A percentile compares a stretch with the other conserved stretches of the same genome.
These are phyloP conservation scores for Microdochium bolleyi DNA, from an alignment of 2,329 filamentous ascomycete species.

Conservation along the genomic window DNA sequence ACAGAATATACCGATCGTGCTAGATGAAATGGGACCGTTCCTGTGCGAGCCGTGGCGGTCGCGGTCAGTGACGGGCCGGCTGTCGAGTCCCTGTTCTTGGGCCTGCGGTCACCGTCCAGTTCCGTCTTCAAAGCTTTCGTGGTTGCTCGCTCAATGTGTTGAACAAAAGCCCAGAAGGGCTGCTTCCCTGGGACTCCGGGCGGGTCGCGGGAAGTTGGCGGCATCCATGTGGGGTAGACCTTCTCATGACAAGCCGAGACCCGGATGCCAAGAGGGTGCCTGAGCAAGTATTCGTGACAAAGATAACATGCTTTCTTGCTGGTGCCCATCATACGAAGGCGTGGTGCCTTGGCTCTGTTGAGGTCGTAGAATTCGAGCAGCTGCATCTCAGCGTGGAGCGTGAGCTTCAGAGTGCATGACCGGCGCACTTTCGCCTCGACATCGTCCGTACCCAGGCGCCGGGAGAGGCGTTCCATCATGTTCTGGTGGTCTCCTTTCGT, in stretches of 20 bases:
- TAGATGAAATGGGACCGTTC: too few species aligned
- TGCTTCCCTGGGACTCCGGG: neutral
- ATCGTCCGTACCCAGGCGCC: conserved; percentile 6
- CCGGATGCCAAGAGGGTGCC: conserved; percentile 12
- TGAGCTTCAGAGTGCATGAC: conserved; percentile 12
- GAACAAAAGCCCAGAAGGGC: neutral
- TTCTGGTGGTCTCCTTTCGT: neutral
- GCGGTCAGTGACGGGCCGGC: conserved; percentile 10
- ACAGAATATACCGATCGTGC: too few species aligned
- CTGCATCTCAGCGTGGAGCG: conserved; percentile 23
- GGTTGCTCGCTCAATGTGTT: conserved; percentile 1
- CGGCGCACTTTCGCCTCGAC: conserved; percentile 9
- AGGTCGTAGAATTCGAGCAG: conserved; percentile 19
- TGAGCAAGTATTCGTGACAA: conserved; percentile 16
- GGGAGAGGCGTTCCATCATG: neutral
- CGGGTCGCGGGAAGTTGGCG: conserved; percentile 10
- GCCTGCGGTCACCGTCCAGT: conserved; percentile 7
- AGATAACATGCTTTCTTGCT: conserved; percentile 25
- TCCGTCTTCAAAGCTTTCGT: conserved; percentile 8
- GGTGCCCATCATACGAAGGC: conserved; percentile 17
- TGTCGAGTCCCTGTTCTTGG: conserved; percentile 8
- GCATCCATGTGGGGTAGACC: conserved; percentile 22
- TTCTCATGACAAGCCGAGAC: conserved; percentile 22
- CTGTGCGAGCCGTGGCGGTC: neutral
- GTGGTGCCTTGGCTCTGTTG: conserved; percentile 10